Evolutionary conservation across 495 filamentous ascomycete species (phyloP).

Genomic region (Patellaria atrata): DNA sequence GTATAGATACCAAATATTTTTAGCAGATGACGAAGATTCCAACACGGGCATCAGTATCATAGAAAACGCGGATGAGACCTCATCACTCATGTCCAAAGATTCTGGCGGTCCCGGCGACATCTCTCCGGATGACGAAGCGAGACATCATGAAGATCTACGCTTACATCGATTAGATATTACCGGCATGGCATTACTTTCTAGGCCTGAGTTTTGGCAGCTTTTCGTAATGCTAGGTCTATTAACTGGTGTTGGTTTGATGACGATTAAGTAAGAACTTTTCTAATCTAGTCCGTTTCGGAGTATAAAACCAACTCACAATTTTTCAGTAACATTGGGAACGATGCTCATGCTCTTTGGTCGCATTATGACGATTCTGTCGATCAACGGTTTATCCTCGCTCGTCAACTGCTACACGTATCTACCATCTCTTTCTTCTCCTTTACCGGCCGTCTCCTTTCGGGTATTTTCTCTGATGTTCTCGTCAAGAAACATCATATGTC

Average conservation of each 20-base stretch:
- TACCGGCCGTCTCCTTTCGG: slow-evolving; percentile 60
- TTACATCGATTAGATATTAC: slow-evolving; percentile 77
- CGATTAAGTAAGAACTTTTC: slow-evolving; percentile 69
- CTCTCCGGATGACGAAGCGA: slow-evolving; percentile 28
- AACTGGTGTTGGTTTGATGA: slow-evolving; percentile 92
- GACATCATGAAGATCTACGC: slow-evolving; percentile 39
- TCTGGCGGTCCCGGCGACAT: slow-evolving; percentile 30
- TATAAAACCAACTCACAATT: slow-evolving; percentile 2
- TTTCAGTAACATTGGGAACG: slow-evolving; percentile 83
- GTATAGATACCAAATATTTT: slow-evolving; percentile 16
- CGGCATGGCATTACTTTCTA: slow-evolving; percentile 61
- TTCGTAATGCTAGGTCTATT: slow-evolving; percentile 75
- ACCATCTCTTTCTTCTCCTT: slow-evolving; percentile 80
- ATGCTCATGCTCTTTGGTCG: slow-evolving; percentile 66
- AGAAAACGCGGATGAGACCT: slow-evolving; percentile 53
- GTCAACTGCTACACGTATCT: slow-evolving; percentile 85
- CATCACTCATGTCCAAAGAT: slow-evolving; percentile 64
- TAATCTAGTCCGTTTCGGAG: background rate
- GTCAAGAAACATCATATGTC: slow-evolving; percentile 64
- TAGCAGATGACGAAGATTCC: slow-evolving; percentile 13
- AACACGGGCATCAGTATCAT: too few species aligned
- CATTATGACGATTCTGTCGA: slow-evolving; percentile 62
- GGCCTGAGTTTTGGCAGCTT: slow-evolving; percentile 77
- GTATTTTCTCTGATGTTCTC: slow-evolving; percentile 80
- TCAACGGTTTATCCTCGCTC: slow-evolving; percentile 60